Evolutionary conservation across 1,284 basidiomycete species (phyloP), one percentile per base, ranked within the genome.

Genomic region (Pseudozyma thailandica): DNA sequence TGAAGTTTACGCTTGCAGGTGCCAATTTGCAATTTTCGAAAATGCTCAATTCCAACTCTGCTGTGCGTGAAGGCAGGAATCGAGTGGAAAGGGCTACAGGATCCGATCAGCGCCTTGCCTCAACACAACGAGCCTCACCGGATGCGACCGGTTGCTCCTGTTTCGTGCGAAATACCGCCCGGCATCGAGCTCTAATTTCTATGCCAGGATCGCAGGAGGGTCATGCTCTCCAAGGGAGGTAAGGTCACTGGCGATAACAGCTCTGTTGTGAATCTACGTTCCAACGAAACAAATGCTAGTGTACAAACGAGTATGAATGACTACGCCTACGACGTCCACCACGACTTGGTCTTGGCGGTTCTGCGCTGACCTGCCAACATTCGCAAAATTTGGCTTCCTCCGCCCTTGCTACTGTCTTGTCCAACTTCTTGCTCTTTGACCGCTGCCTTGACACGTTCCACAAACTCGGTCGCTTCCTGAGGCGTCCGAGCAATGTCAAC

Each of bases 311-410:
- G n/a, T 31, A 16, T 35, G 13, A 7, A n/a, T n/a, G 8, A 35
- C 15, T 41, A 35, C 21, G 9, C 28, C 50, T 59, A 54, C 7
- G 28, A 43, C 21, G 28, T 54, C 69, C 69, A 72, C 69, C 69
- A 72, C 3, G 41, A 10, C 54, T 72, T 72, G 2, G 54, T 61
- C 20, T 27, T 50, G 15, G 51, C 54, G 6, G 62, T 66, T 37
- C 53, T 51, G 26, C 50, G 62, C 45, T 72, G 57, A 9, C 69
- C 62, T 2, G 69, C 62, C 43, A 72, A 31, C 62, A 66, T 66
- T 41, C 57, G 52, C 23, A 72, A 20, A 18, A 72, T 57, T 8
- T 37, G 38, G 50, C 62, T 58, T 21, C 38, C 47, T 23, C 57
- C 46, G 1, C 27, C 18, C 5, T 49, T 39, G 13, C 25, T 28